A percentile compares a stretch with the other conserved stretches of the same genome.
phyloP scores from a whole-genome alignment of 139 green algal species.

The Gonium pectorale region DNA sequence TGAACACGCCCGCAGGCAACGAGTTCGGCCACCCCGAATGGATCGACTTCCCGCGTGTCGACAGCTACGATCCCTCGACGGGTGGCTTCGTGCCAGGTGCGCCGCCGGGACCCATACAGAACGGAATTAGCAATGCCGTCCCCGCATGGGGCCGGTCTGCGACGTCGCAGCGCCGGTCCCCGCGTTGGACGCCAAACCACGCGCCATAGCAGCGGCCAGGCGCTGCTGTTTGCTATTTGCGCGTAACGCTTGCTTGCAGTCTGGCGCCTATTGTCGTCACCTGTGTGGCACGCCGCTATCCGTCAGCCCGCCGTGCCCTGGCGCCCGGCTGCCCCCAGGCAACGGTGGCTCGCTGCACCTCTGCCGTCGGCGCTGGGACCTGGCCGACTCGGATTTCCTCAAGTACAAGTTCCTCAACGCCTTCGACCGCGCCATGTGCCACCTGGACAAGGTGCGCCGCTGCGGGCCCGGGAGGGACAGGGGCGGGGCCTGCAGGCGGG shows the following conservation, averaged over 20 bases:
- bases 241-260: too few species aligned
- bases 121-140: too few species aligned
- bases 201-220: too few species aligned
- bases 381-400: constrained; percentile 87
- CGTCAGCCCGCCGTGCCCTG: background rate
- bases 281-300: too few species aligned
- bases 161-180: too few species aligned
- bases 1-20: constrained; percentile 68
- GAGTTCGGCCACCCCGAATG: constrained; percentile 98
- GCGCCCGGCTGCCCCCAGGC: constrained; percentile 63
- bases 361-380: constrained; percentile 95
- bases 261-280: too few species aligned
- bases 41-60: constrained; percentile 99
- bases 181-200: too few species aligned
- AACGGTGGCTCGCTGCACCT: constrained; percentile 96
- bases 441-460: constrained; percentile 95
- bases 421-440: constrained; percentile 84
- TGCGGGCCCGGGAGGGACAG: background rate
- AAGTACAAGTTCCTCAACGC: constrained; percentile 88
- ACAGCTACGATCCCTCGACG: constrained; percentile 90
- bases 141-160: too few species aligned
- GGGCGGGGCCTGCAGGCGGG: background rate
- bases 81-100: constrained; percentile 82
- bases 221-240: too few species aligned
- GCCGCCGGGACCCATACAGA: too few species aligned